A percentile compares a stretch with the other conserved stretches of the same genome.
phyloP scores from a whole-genome alignment of 1,284 basidiomycete species.

The Serendipita sp. region DNA sequence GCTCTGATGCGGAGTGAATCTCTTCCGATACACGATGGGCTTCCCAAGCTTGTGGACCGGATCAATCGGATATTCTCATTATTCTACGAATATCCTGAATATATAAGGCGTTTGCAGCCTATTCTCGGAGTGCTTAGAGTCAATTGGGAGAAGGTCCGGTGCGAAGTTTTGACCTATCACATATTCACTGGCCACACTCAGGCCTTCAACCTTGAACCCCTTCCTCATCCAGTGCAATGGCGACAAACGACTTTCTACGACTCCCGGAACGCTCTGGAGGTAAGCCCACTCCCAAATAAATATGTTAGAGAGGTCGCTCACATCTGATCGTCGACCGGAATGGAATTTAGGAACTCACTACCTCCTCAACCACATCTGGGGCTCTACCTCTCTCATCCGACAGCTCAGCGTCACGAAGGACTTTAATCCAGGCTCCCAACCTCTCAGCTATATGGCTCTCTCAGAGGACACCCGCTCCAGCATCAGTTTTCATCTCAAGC shows the following conservation, averaged over 20 bases:
- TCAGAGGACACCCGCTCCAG: neutral
- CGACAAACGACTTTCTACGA: constrained; percentile 3
- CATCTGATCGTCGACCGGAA: neutral
- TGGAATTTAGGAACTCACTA: neutral
- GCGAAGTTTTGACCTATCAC: neutral
- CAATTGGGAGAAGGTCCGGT: neutral
- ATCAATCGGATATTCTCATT: too few species aligned
- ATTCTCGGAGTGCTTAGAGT: neutral
- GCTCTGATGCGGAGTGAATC: too few species aligned
- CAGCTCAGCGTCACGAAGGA: constrained; percentile 5
- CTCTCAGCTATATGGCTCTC: neutral
- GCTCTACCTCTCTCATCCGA: neutral
- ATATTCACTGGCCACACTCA: neutral
- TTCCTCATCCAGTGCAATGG: neutral
- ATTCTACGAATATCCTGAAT: too few species aligned
- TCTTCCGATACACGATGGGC: too few species aligned
- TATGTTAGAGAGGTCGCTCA: too few species aligned
- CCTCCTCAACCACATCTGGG: neutral
- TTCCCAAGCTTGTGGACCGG: too few species aligned
- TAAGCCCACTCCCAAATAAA: neutral
- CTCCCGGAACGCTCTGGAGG: constrained; percentile 6
- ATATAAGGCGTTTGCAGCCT: too few species aligned
- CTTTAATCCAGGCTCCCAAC: neutral
- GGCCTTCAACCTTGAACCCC: neutral
- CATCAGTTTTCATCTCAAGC: neutral